These are phyloP conservation scores for Larix sibirica DNA, from an alignment of 83 land plant genomes.

Conservation along the genomic window DNA sequence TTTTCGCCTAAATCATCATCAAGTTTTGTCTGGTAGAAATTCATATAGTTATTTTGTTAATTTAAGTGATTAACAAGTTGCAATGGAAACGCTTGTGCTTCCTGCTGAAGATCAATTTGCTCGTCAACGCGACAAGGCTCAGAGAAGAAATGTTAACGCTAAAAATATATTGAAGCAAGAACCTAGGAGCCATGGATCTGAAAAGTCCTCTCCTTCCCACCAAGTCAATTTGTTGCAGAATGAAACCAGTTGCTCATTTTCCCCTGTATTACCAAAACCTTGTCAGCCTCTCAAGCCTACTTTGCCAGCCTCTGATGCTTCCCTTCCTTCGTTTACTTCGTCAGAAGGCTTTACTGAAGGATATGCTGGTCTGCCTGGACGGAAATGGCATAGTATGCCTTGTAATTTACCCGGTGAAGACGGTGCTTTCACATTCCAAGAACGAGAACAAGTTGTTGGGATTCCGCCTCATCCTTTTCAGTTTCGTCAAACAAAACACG, in stretches of 20 bases:
- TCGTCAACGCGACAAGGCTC: background rate
- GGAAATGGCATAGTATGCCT: constrained; percentile 13
- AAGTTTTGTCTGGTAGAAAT: too few relatives aligned
- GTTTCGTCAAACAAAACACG: background rate
- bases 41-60: too few relatives aligned
- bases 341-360: background rate
- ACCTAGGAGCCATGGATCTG: background rate
- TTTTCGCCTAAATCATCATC: too few relatives aligned
- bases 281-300: background rate
- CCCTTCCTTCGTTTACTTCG: background rate
- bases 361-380: background rate
- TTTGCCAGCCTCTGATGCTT: background rate
- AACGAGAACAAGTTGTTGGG: background rate
- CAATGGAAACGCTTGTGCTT: constrained; percentile 10
- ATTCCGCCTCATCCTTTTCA: background rate
- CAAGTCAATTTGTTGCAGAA: background rate
- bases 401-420: background rate
- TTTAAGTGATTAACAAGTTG: too few relatives aligned
- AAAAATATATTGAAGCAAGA: background rate
- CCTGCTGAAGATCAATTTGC: constrained; percentile 13
- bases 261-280: background rate
- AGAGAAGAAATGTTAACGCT: background rate
- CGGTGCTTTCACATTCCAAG: background rate
- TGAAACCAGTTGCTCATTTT: constrained; percentile 3
- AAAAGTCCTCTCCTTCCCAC: background rate